phyloP scores from a whole-genome alignment of 371 early-diverging fungal species.

The Zancudomyces culisetae region DNA sequence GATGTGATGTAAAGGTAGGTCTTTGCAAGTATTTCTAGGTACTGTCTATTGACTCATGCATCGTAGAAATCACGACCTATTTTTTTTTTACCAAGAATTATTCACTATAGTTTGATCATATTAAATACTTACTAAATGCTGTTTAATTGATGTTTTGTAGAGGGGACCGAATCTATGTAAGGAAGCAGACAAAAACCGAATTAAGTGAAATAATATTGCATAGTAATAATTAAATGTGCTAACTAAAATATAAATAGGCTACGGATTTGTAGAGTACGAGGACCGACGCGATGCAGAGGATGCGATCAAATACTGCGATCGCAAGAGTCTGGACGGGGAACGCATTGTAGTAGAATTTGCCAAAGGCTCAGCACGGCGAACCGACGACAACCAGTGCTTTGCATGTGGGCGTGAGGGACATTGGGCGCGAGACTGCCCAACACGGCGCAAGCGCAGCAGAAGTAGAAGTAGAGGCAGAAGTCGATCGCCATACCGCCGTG shows the following conservation, averaged over 20 bases:
- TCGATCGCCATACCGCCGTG: not conserved
- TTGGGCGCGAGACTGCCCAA: slow-evolving; percentile 50
- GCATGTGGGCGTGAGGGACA: slow-evolving; percentile 52
- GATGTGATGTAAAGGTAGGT: slow-evolving; percentile 45
- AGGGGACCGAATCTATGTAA: not conserved
- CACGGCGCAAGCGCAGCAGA: not conserved
- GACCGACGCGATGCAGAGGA: slow-evolving; percentile 39
- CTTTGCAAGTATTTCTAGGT: too few relatives aligned
- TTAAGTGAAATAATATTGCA: not conserved
- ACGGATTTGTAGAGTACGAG: slow-evolving; percentile 34
- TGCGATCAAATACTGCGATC: slow-evolving; percentile 38
- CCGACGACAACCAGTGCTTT: slow-evolving; percentile 40
- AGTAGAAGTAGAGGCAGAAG: not conserved
- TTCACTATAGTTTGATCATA: too few relatives aligned
- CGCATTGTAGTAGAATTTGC: slow-evolving; percentile 45
- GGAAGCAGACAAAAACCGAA: not conserved
- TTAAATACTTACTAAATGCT: too few relatives aligned
- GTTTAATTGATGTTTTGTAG: too few relatives aligned
- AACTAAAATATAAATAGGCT: slow-evolving; percentile 22
- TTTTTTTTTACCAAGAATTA: too few relatives aligned
- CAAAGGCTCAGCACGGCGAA: slow-evolving; percentile 32
- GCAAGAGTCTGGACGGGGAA: slow-evolving; percentile 31
- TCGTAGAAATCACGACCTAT: too few relatives aligned
- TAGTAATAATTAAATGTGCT: not conserved
- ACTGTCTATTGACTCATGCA: too few relatives aligned